These are phyloP conservation scores for Gorgonomyces haynaldii DNA, from an alignment of 192 early-diverging fungal species.

Conservation along the genomic window DNA sequence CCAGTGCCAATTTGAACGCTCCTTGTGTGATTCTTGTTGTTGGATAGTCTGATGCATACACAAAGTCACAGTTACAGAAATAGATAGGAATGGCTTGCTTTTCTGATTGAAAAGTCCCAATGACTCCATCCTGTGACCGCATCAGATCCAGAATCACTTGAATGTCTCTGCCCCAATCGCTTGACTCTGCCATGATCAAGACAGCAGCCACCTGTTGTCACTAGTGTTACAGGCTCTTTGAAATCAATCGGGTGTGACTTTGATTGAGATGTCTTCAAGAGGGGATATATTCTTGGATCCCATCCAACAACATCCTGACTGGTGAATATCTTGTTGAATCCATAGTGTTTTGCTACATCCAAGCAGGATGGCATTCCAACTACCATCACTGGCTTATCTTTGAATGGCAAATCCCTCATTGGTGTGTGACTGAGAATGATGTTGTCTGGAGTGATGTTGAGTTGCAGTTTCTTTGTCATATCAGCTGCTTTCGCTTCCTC, in stretches of 20 bases:
- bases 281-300: conserved; percentile 56
- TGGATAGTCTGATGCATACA: conserved; percentile 75
- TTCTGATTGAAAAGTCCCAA: too few species aligned
- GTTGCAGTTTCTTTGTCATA: conserved; percentile 27
- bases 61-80: conserved; percentile 31
- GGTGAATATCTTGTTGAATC: conserved; percentile 53
- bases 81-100: conserved; percentile 57
- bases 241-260: too few species aligned
- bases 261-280: too few species aligned
- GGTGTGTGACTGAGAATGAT: conserved; percentile 75
- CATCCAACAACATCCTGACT: conserved; percentile 56
- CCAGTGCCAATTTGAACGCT: conserved; percentile 58
- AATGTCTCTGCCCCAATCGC: conserved; percentile 78
- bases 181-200: conserved; percentile 77
- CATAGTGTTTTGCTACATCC: conserved; percentile 38
- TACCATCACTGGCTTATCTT: conserved; percentile 54
- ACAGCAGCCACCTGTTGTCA: conserved; percentile 49
- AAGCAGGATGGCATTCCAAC: conserved; percentile 39
- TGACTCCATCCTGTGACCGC: conserved; percentile 37
- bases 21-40: conserved; percentile 71
- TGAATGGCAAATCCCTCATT: conserved; percentile 59
- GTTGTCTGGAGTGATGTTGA: conserved; percentile 15
- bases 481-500: conserved; percentile 61
- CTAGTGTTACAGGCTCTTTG: too few species aligned
- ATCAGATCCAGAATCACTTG: conserved; percentile 69